phyloP scores from a whole-genome alignment of 805 yeast species.

The Spathaspora sp. region DNA sequence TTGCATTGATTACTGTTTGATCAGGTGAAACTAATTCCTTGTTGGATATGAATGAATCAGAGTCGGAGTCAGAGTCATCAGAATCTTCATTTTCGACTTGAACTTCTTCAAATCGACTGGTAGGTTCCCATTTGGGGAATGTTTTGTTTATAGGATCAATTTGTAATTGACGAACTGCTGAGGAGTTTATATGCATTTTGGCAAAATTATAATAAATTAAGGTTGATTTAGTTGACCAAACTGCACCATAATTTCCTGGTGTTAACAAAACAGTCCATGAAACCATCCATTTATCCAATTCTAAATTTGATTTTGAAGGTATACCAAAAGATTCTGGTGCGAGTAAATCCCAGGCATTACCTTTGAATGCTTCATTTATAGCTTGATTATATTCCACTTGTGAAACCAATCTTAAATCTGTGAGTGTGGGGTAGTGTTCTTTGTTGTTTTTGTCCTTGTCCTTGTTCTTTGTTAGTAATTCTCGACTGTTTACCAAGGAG shows the following conservation, averaged over 20 bases:
- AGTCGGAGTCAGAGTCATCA: slow-evolving; percentile 8
- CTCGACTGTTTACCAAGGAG: slow-evolving; percentile 39
- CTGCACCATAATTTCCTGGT: slow-evolving; percentile 51
- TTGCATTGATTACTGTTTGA: slow-evolving; percentile 33
- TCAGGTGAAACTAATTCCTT: slow-evolving; percentile 29
- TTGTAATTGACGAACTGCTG: slow-evolving; percentile 43
- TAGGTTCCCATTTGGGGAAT: slow-evolving; percentile 31
- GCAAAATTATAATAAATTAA: slow-evolving; percentile 71
- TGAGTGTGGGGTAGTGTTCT: slow-evolving; percentile 13
- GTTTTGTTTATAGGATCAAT: slow-evolving; percentile 21
- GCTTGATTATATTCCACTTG: slow-evolving; percentile 70
- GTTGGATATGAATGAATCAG: slow-evolving; percentile 29
- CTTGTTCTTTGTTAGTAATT: slow-evolving; percentile 15
- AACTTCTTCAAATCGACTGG: background rate
- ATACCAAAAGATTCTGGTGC: slow-evolving; percentile 62
- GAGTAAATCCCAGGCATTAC: slow-evolving; percentile 58
- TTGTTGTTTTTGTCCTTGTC: background rate
- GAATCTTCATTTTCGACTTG: slow-evolving; percentile 1
- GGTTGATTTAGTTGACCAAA: slow-evolving; percentile 70
- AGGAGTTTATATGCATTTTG: slow-evolving; percentile 64
- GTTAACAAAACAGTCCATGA: slow-evolving; percentile 71
- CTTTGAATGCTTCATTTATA: slow-evolving; percentile 50
- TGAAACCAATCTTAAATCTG: slow-evolving; percentile 59
- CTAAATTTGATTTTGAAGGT: slow-evolving; percentile 64
- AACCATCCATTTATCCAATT: slow-evolving; percentile 75